Percentiles rank a stretch among this genome's conserved stretches.
phyloP scores from a whole-genome alignment of 2,329 filamentous ascomycete genomes.

The Nothomitra cinnamomea region DNA sequence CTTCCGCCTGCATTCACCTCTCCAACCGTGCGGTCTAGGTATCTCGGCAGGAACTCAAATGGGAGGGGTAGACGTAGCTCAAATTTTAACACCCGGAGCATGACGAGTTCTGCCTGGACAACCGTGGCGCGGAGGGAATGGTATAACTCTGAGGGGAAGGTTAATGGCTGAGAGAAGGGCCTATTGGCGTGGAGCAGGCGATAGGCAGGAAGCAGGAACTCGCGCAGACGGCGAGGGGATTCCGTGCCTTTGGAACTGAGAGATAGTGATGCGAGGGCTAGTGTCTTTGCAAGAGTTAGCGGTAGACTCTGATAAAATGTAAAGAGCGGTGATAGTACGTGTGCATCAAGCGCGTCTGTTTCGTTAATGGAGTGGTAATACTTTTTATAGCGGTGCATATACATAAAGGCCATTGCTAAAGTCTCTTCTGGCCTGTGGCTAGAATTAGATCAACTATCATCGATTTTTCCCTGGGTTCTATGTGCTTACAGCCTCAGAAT shows the following conservation, averaged over 20 bases:
- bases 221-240: slow-evolving; percentile 18
- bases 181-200: slow-evolving; percentile 13
- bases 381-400: slow-evolving; percentile 19
- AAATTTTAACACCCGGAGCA: slow-evolving; percentile 19
- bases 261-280: slow-evolving; percentile 17
- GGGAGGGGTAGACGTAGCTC: slow-evolving; percentile 18
- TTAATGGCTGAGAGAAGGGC: slow-evolving; percentile 10
- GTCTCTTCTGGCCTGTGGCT: slow-evolving; percentile 15
- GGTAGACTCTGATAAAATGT: not conserved
- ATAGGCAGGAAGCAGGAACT: slow-evolving; percentile 18
- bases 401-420: slow-evolving; percentile 19
- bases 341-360: slow-evolving; percentile 15
- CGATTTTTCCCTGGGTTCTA: too few species aligned
- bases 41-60: slow-evolving; percentile 18
- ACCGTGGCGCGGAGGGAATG: slow-evolving; percentile 19
- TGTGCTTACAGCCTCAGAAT: not conserved
- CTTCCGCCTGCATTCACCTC: slow-evolving; percentile 10
- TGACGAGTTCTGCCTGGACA: slow-evolving; percentile 18
- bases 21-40: slow-evolving; percentile 15
- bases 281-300: slow-evolving; percentile 12
- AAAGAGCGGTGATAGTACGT: slow-evolving; percentile 12
- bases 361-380: slow-evolving; percentile 10
- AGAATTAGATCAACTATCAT: not conserved
- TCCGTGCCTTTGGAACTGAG: slow-evolving; percentile 20
- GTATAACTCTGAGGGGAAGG: slow-evolving; percentile 18